phyloP scores from a whole-genome alignment of 805 yeast species.

The Jamesozyma spencerorum region DNA sequence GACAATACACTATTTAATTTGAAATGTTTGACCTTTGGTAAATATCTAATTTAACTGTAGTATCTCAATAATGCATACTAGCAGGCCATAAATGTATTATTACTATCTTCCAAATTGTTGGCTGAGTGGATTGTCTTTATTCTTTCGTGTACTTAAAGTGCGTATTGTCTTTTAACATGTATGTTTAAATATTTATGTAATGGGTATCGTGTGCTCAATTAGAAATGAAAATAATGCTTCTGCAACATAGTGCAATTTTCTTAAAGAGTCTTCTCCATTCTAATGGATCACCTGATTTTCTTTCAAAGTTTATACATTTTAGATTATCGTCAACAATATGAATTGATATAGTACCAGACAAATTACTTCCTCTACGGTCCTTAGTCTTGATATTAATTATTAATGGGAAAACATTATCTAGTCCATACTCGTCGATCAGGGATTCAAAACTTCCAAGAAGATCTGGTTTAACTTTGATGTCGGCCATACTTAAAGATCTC shows the following conservation, averaged over 20 bases:
- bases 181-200: not conserved
- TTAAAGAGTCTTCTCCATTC: conserved; percentile 68
- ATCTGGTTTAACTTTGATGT: conserved; percentile 19
- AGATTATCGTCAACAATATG: conserved; percentile 33
- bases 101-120: too few species aligned
- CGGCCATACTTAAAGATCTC: conserved; percentile 19
- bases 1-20: too few species aligned
- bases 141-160: too few species aligned
- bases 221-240: conserved; percentile 44
- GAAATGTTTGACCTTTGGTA: too few species aligned
- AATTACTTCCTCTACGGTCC: conserved; percentile 37
- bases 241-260: conserved; percentile 44
- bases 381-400: conserved; percentile 32
- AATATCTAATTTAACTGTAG: too few species aligned
- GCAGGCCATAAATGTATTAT: too few species aligned
- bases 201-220: conserved; percentile 5
- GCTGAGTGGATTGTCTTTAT: too few species aligned
- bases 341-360: conserved; percentile 41
- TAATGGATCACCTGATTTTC: conserved; percentile 55
- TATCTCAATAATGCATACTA: too few species aligned
- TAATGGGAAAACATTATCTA: conserved; percentile 30
- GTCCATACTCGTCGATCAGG: conserved; percentile 7
- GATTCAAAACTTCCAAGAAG: conserved; percentile 15
- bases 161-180: too few species aligned
- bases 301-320: conserved; percentile 45